Percentiles rank a stretch among this genome's conserved stretches.
phyloP scores from a whole-genome alignment of 1,139 yeast genomes.

The Protomyces arabidopsidicola region DNA sequence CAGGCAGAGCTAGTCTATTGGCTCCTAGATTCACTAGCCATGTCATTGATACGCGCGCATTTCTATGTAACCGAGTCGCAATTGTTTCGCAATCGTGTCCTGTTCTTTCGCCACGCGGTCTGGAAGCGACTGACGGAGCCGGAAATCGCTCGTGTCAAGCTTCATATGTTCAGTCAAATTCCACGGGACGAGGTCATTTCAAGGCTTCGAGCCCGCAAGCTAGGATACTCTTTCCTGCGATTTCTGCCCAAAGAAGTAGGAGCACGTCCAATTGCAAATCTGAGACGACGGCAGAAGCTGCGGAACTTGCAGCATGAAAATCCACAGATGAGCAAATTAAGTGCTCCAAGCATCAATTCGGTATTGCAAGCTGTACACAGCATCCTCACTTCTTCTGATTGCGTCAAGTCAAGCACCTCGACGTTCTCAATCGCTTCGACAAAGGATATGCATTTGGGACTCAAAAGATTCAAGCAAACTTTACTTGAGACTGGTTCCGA shows the following conservation, averaged over 20 bases:
- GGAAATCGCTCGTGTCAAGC: constrained; percentile 32
- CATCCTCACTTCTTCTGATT: constrained; percentile 31
- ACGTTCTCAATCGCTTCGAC: constrained; percentile 28
- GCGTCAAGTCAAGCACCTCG: constrained; percentile 36
- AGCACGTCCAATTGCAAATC: constrained; percentile 36
- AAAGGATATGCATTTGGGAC: constrained; percentile 7
- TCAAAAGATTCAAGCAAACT: constrained; percentile 17
- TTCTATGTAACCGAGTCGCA: constrained; percentile 67
- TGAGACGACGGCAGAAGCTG: constrained; percentile 31
- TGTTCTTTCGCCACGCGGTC: constrained; percentile 55
- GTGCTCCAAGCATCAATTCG: constrained; percentile 28
- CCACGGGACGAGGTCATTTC: constrained; percentile 1
- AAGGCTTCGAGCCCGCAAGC: constrained; percentile 1
- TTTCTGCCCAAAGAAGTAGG: constrained; percentile 37
- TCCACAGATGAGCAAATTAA: background rate
- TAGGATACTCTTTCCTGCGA: constrained; percentile 35
- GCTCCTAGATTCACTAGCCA: constrained; percentile 52
- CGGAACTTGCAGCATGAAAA: constrained; percentile 3
- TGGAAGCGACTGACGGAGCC: constrained; percentile 51
- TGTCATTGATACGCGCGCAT: constrained; percentile 49
- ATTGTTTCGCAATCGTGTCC: constrained; percentile 40
- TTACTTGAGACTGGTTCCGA: background rate
- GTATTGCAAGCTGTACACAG: constrained; percentile 18
- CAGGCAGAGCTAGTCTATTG: constrained; percentile 51
- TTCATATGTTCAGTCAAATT: constrained; percentile 33